Evolutionary conservation across 1,284 basidiomycete species (phyloP), one percentile per base, ranked within the genome.

Genomic region (Schizophyllum amplum): DNA sequence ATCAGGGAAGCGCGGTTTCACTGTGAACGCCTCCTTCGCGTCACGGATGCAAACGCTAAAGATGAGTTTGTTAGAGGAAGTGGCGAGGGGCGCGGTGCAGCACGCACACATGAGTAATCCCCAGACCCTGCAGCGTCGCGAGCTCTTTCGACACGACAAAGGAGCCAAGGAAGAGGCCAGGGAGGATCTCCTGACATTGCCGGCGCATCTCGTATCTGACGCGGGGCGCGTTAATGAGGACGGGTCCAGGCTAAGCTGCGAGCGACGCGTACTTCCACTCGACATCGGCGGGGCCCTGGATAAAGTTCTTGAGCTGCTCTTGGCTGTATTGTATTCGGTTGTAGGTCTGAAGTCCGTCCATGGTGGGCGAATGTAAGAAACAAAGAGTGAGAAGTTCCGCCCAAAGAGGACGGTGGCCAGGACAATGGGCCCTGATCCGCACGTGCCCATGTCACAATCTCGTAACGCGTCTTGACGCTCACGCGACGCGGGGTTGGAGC

Each of bases 181-280:
- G 92, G 0, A 96, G 76, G 64, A 97, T 94, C 70, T 94, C 85
- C 72, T 98, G 94, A 62, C 92, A 93, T 67, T 95, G 87, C 50
- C 94, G 76, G 48, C 94, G 81, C 94, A 97, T 97, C 70, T 97
- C 94, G 67, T 97, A 97, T 67, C 92, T 94, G 58, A 7, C 47
- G 55, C 54, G 52, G 53, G 48, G 54, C 49, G 54, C 23, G 55
- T n/a, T 47, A 4, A 25, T 48, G 17, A 26, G 46, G 52, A 20
- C 26, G 7, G 47, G 24, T 53, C 22, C 7, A 7, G 42, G 24
- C 21, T 42, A 71, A 42, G 11, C 17, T 13, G 33, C 13, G 33
- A 42, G 33, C 33, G 33, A 42, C 17, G 33, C 78, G 62, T 59
- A 85, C 86, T 80, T 82, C 88, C 88, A 91, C 68, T 91, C 89